A percentile compares a stretch with the other conserved stretches of the same genome.
These are phyloP conservation scores for Globisporangium nunn DNA, from an alignment of 352 stramenopile genomes.

Conservation along the genomic window DNA sequence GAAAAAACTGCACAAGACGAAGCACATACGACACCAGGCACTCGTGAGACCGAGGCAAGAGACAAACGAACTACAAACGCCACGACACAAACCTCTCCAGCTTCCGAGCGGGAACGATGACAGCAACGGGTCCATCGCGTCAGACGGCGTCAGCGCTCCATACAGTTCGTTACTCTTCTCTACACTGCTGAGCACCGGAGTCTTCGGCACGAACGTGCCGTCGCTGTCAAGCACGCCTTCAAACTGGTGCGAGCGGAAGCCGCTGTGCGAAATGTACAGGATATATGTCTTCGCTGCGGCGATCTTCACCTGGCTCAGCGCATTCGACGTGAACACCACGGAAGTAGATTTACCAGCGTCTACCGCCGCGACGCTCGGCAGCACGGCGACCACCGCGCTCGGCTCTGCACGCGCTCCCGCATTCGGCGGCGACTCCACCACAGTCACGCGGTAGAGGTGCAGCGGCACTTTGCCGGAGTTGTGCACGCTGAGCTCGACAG, in stretches of 20 bases:
- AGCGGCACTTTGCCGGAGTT: slow-evolving; percentile 41
- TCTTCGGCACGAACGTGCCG: slow-evolving; percentile 19
- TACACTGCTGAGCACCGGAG: slow-evolving; percentile 2
- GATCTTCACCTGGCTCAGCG: slow-evolving; percentile 12
- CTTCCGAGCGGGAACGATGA: slow-evolving; percentile 34
- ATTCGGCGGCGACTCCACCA: slow-evolving; percentile 8
- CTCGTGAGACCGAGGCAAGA: neutral
- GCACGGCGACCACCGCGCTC: slow-evolving; percentile 15
- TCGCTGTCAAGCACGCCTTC: slow-evolving; percentile 34
- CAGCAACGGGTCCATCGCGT: slow-evolving; percentile 21
- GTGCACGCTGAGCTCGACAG: slow-evolving; percentile 26
- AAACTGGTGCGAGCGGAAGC: slow-evolving; percentile 42
- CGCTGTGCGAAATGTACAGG: slow-evolving; percentile 63
- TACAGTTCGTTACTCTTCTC: slow-evolving; percentile 23
- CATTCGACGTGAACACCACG: slow-evolving; percentile 28
- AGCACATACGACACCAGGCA: neutral
- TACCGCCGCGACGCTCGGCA: slow-evolving; percentile 26
- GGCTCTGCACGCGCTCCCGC: neutral
- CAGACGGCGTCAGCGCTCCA: slow-evolving; percentile 23
- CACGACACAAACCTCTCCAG: slow-evolving; percentile 38
- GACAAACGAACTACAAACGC: neutral
- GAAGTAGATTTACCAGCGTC: slow-evolving; percentile 16
- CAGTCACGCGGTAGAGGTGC: slow-evolving; percentile 34
- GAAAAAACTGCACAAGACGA: slow-evolving; percentile 29
- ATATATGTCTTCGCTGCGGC: slow-evolving; percentile 23